Conservation (phyloP, 352 stramenopile species). For the Pythium phragmitis region DNA sequence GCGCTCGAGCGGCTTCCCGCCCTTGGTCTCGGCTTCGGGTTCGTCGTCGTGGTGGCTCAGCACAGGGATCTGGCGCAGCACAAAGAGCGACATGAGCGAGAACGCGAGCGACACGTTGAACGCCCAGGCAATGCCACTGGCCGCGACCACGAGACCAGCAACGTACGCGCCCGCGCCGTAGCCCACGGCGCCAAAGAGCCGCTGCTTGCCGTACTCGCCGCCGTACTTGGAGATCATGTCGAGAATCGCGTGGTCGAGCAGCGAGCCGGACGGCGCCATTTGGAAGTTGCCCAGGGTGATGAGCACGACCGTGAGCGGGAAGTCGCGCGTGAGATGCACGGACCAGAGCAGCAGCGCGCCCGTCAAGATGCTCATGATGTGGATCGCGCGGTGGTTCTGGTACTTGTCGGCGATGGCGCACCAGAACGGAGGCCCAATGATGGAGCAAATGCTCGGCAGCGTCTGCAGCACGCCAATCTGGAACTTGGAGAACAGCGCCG, state of each 20-base stretch:
- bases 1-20: slow-evolving; percentile 13
- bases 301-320: slow-evolving; percentile 49
- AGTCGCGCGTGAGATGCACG: slow-evolving; percentile 55
- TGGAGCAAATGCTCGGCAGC: slow-evolving; percentile 55
- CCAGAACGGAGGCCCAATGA: slow-evolving; percentile 76
- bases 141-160: slow-evolving; percentile 58
- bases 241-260: slow-evolving; percentile 73
- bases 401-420: slow-evolving; percentile 68
- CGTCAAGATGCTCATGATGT: slow-evolving; percentile 59
- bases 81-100: slow-evolving; percentile 50
- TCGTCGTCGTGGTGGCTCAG: slow-evolving; percentile 38
- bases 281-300: slow-evolving; percentile 67
- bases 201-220: slow-evolving; percentile 83
- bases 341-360: slow-evolving; percentile 58
- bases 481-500: slow-evolving; percentile 61
- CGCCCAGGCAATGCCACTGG: slow-evolving; percentile 64
- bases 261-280: slow-evolving; percentile 47
- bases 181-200: slow-evolving; percentile 72
- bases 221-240: slow-evolving; percentile 63
- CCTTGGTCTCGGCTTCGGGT: background rate
- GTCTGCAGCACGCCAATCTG: slow-evolving; percentile 79
- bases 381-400: slow-evolving; percentile 56
- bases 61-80: slow-evolving; percentile 60
- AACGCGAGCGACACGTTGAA: slow-evolving; percentile 70
- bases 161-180: slow-evolving; percentile 68